These are phyloP conservation scores for Cordyceps cateniannulata DNA, from an alignment of 2,329 filamentous ascomycete species.

Conservation along the genomic window DNA sequence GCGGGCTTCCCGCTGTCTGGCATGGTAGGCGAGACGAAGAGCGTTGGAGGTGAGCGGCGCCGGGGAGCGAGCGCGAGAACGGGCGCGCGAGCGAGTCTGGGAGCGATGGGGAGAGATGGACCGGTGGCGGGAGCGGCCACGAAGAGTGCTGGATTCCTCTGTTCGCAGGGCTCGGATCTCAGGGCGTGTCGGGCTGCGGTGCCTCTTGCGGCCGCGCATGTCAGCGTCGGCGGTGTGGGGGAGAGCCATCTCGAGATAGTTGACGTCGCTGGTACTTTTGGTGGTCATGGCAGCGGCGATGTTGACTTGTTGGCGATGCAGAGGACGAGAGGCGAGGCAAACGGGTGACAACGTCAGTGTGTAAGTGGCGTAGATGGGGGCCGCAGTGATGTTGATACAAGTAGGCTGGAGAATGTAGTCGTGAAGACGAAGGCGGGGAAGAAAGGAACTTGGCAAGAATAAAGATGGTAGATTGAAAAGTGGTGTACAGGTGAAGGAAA, in stretches of 20 bases:
- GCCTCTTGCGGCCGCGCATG: constrained; percentile 33
- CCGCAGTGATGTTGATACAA: background rate
- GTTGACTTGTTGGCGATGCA: background rate
- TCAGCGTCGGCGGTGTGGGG: constrained; percentile 4
- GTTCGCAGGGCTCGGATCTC: constrained; percentile 26
- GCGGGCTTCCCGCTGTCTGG: constrained; percentile 33
- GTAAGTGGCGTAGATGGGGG: constrained; percentile 5
- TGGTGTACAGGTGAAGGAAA: background rate
- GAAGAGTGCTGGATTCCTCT: constrained; percentile 37
- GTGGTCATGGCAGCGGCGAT: background rate
- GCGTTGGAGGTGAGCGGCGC: constrained; percentile 33
- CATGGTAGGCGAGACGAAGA: constrained; percentile 32
- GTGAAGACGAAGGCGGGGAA: background rate
- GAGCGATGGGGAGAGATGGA: constrained; percentile 30
- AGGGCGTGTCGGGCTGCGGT: constrained; percentile 30
- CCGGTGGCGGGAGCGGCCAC: constrained; percentile 34
- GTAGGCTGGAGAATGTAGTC: background rate
- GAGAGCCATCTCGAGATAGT: constrained; percentile 8
- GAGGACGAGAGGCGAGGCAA: background rate
- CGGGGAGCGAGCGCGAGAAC: constrained; percentile 27
- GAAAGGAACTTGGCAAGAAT: background rate
- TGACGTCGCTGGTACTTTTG: constrained; percentile 1
- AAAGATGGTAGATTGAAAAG: background rate
- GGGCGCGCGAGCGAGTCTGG: constrained; percentile 24
- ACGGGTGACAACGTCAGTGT: background rate